These are phyloP conservation scores for Ceratobasidium sp. DNA, from an alignment of 1,284 basidiomycete genomes.

Conservation along the genomic window DNA sequence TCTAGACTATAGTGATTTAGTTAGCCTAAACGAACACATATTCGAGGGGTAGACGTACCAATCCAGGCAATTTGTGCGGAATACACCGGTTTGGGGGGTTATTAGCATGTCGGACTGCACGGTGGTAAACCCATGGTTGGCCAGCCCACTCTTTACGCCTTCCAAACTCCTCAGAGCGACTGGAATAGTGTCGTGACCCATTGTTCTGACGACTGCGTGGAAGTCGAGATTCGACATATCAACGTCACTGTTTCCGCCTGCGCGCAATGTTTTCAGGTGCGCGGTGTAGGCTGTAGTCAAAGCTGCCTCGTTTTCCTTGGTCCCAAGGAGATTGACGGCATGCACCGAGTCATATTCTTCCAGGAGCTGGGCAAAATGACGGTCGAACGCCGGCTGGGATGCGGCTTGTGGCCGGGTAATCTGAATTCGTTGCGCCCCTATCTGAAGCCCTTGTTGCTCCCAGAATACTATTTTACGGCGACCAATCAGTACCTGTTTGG, in stretches of 20 bases:
- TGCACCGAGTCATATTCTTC: slow-evolving; percentile 86
- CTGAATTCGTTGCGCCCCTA: slow-evolving; percentile 90
- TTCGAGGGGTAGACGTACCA: slow-evolving; percentile 68
- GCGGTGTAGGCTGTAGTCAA: slow-evolving; percentile 86
- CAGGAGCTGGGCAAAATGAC: slow-evolving; percentile 88
- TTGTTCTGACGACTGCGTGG: slow-evolving; percentile 83
- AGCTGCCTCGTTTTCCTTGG: slow-evolving; percentile 91
- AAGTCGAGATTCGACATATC: slow-evolving; percentile 95
- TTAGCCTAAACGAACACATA: slow-evolving; percentile 27
- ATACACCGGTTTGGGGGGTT: slow-evolving; percentile 88
- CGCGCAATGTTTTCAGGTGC: slow-evolving; percentile 71
- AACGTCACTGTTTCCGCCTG: slow-evolving; percentile 69
- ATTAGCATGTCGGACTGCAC: slow-evolving; percentile 80
- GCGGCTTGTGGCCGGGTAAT: slow-evolving; percentile 92
- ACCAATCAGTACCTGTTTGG: neutral
- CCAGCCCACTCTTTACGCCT: slow-evolving; percentile 73
- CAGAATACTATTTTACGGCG: slow-evolving; percentile 79
- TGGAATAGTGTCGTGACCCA: slow-evolving; percentile 89
- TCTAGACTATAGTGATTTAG: slow-evolving; percentile 73
- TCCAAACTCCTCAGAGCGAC: slow-evolving; percentile 78
- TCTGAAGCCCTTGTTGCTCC: slow-evolving; percentile 95
- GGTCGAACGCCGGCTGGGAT: slow-evolving; percentile 95
- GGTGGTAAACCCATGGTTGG: slow-evolving; percentile 88
- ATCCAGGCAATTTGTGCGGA: slow-evolving; percentile 96
- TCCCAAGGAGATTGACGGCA: slow-evolving; percentile 89